Evolutionary conservation across 2,329 filamentous ascomycete species (phyloP).

Genomic region (Pestalotiopsis sp.): DNA sequence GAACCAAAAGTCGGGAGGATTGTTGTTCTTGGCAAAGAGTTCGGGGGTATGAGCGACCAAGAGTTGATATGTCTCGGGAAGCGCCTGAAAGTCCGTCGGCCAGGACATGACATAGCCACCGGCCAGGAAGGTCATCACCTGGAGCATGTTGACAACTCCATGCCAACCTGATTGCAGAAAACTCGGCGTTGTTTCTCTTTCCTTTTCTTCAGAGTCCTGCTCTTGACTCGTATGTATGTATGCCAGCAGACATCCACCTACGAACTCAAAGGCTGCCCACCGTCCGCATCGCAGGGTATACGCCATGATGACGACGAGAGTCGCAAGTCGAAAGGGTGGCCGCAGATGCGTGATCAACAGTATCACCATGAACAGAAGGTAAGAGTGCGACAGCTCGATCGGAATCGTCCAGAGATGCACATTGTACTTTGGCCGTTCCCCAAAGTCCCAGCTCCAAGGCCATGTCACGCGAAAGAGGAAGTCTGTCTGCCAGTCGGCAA

Average conservation of each 20-base stretch:
- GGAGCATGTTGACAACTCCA: conserved; percentile 21
- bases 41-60: conserved; percentile 33
- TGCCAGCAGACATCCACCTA: conserved; percentile 42
- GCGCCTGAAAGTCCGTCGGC: not conserved
- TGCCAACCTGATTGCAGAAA: not conserved
- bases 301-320: conserved; percentile 31
- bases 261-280: conserved; percentile 46
- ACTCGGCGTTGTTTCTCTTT: not conserved
- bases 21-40: conserved; percentile 30
- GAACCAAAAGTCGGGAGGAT: conserved; percentile 38
- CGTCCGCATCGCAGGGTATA: conserved; percentile 39
- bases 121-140: not conserved
- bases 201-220: conserved; percentile 36
- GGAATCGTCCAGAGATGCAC: conserved; percentile 50
- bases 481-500: conserved; percentile 21
- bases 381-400: conserved; percentile 45
- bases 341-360: conserved; percentile 34
- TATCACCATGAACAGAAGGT: conserved; percentile 43
- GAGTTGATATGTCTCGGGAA: conserved; percentile 11
- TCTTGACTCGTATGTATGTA: conserved; percentile 32
- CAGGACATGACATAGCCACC: not conserved
- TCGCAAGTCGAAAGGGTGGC: conserved; percentile 29
- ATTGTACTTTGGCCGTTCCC: conserved; percentile 33
- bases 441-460: conserved; percentile 20
- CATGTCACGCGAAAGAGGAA: conserved; percentile 23